Base-by-base conservation (phyloP, 2,329 filamentous ascomycete genomes). In the Rasamsonia emersonii region DNA sequence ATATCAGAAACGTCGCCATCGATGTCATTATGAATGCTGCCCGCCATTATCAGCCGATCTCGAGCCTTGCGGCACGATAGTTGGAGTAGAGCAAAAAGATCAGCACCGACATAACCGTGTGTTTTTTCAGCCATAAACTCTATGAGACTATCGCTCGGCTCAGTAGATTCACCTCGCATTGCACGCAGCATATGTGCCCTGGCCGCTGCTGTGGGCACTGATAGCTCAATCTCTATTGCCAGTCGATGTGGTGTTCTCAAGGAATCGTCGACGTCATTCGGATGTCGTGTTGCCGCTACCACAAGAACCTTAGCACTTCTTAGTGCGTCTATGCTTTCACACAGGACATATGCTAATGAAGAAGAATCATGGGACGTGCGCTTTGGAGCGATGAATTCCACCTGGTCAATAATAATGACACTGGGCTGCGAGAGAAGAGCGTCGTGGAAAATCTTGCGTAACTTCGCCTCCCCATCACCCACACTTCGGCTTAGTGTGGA, bases 61-160 rank as follows among this genome's bases (percentile, higher is more conserved):
- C 61, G 50, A 35, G 53, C 45, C 45, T 56, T 55, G 37, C 61
- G 46, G 48, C 64, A 55, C 7, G 77, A 72, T 26, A 68, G 56
- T 28, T 70, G 59, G 28, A 82, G 65, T 0, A 95, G 65, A 9
- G 70, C 71, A n/a, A 67, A 63, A 1, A 95, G 65, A 53, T 95
- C 88, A 1, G 73, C 71, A 4, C 82, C 82, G 18, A 85, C 93
- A 55, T 85, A 95, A 3, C 88, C 89, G 49, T 95, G 86, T 0
- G 88, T 93, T 35, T 77, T 75, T 39, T 82, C 74, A 24, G 80
- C 80, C 25, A 93, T 62, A 11, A 68, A 62, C 3, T 68, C 60
- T 11, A 86, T 59, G 7, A 76, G 62, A 1, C 60, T 58, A 3
- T 79, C 67, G 33, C 58, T 65, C 6, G 64, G 62, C 6, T 64